Percentiles rank a stretch among this genome's conserved stretches.
phyloP scores from a whole-genome alignment of 345 rosid species.

The Gossypium arboreum region DNA sequence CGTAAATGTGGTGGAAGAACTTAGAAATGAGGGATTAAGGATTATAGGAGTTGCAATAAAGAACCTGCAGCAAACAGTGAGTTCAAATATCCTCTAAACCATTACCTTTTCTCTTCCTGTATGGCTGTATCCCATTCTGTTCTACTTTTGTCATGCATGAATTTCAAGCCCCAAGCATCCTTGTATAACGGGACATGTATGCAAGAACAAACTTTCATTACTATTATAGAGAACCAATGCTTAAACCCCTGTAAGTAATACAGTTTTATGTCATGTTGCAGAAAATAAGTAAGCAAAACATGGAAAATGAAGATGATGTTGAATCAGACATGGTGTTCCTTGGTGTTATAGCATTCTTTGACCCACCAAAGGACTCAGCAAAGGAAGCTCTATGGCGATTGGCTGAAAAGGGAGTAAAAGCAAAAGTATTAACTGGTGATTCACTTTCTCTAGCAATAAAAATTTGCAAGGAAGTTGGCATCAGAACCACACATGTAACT shows the following conservation, averaged over 20 bases:
- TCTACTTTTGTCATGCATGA: not conserved
- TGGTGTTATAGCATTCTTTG: slow-evolving; percentile 58
- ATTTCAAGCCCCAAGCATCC: not conserved
- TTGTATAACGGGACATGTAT: not conserved
- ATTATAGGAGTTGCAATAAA: slow-evolving; percentile 49
- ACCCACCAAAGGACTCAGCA: slow-evolving; percentile 73
- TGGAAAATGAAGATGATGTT: slow-evolving; percentile 24
- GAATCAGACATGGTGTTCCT: slow-evolving; percentile 68
- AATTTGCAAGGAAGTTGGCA: slow-evolving; percentile 70
- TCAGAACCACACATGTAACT: slow-evolving; percentile 54
- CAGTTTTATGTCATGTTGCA: slow-evolving; percentile 27
- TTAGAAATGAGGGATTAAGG: slow-evolving; percentile 60
- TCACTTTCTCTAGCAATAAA: slow-evolving; percentile 54
- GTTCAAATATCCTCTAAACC: slow-evolving; percentile 8
- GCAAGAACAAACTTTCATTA: not conserved
- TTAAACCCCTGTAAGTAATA: slow-evolving; percentile 4
- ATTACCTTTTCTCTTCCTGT: not conserved
- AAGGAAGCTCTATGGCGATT: slow-evolving; percentile 70
- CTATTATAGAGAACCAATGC: not conserved
- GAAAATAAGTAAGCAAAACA: slow-evolving; percentile 23
- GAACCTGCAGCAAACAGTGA: slow-evolving; percentile 39
- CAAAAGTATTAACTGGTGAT: slow-evolving; percentile 66
- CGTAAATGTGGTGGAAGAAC: slow-evolving; percentile 42
- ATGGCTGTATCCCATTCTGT: too few species aligned
- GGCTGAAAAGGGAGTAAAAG: slow-evolving; percentile 71